These are phyloP conservation scores for Vicia faba DNA, from an alignment of 306 rosid genomes.

Conservation along the genomic window DNA sequence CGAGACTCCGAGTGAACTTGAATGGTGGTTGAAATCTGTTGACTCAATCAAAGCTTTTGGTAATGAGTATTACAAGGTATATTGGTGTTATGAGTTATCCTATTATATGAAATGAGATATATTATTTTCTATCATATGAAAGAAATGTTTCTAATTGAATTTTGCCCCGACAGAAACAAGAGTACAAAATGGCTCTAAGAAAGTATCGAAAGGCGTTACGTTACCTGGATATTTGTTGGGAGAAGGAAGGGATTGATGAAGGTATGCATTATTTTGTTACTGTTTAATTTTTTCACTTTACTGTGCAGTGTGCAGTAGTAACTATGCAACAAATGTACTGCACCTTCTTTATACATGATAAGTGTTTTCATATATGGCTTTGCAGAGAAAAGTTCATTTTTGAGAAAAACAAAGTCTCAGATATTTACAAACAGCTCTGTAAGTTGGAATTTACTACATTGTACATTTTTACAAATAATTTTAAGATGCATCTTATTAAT, in stretches of 20 bases:
- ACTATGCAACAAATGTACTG: slow-evolving; percentile 12
- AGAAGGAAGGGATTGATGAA: slow-evolving; percentile 85
- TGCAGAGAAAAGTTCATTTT: slow-evolving; percentile 69
- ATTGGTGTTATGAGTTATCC: slow-evolving; percentile 30
- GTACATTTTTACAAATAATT: slow-evolving; percentile 7
- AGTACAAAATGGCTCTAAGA: slow-evolving; percentile 74
- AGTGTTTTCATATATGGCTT: slow-evolving; percentile 24
- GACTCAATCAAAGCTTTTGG: slow-evolving; percentile 76
- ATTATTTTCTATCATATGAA: slow-evolving; percentile 2
- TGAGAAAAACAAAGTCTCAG: slow-evolving; percentile 89
- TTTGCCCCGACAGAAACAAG: slow-evolving; percentile 64
- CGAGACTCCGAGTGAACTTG: slow-evolving; percentile 60
- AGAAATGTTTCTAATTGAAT: not conserved
- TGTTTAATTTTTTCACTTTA: slow-evolving; percentile 1
- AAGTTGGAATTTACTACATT: slow-evolving; percentile 44
- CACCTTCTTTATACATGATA: slow-evolving; percentile 12
- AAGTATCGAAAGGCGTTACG: slow-evolving; percentile 84
- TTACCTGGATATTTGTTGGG: slow-evolving; percentile 92
- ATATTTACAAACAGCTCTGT: slow-evolving; percentile 92
- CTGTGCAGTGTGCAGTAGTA: not conserved
- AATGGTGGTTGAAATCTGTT: slow-evolving; percentile 83
- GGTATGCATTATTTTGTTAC: slow-evolving; percentile 45
- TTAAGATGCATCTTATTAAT: not conserved
- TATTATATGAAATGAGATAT: slow-evolving; percentile 5
- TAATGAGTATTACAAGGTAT: slow-evolving; percentile 73